Evolutionary conservation across 2,329 filamentous ascomycete genomes (phyloP), one percentile per base, ranked within the genome.

Genomic region (Drechslera avenae): DNA sequence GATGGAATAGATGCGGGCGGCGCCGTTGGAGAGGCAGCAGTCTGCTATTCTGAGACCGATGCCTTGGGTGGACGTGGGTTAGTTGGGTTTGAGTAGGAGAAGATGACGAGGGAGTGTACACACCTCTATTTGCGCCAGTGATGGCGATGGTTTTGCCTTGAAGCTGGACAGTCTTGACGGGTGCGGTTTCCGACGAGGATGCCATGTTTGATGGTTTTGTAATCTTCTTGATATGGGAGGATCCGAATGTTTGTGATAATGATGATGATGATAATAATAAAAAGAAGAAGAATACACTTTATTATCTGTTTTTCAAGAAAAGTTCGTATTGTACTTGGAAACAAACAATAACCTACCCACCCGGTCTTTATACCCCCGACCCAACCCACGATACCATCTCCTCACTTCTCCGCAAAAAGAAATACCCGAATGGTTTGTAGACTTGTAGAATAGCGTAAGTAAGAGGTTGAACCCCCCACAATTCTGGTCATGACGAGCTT

Each of bases 11-110:
- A 81, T 71, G 32, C 64, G 66, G 12, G 65, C 54, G 10, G 78
- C 78, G 16, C 72, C 75, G 43, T 80, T 80, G 40, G 60, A 56
- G 18, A 80, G 75, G 54, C 78, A 80, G 62, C 70, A 76, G 58
- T 79, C 74, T 55, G 77, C 77, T 49, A 80, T 73, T 3, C 76
- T 78, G 6, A 79, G 74, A 3, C 76, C 76, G 45, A 78, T 78
- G 6, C 75, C 75, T 44, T 32, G 10, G 6, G 21, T 1, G n/a
- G 17, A 13, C 33, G 48, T 40, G 18, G 2, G 36, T 40, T 3
- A 19, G 32, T 41, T 18, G 17, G 30, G 8, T 12, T 4, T 13
- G 3, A 12, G 12, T 6, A 13, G 3, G 6, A 10, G 34, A n/a
- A 21, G 8, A 6, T n/a, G 23, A 12, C 17, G 12, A 5, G 12